Evolutionary conservation across 139 green algal genomes (phyloP).

Genomic region (Volvox reticuliferus): DNA sequence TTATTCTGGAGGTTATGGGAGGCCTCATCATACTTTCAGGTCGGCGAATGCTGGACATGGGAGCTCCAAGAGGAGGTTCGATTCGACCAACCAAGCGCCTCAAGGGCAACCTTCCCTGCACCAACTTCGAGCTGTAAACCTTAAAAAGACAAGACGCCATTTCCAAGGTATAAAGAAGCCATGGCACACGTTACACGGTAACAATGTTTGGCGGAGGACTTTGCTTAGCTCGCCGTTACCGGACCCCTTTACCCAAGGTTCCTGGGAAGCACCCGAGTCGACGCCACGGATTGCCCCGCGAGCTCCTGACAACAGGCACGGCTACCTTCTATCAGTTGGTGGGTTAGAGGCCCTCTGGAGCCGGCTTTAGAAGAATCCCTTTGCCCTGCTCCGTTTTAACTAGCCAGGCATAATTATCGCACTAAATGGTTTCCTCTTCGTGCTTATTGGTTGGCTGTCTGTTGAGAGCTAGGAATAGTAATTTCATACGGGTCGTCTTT

Average conservation of each 20-base stretch:
- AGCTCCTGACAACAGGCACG: slow-evolving; percentile 21
- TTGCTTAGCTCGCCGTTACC: neutral
- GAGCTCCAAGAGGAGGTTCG: neutral
- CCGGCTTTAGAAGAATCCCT: no score
- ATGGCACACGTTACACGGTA: neutral
- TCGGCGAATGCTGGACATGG: neutral
- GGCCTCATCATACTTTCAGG: neutral
- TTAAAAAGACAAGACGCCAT: neutral
- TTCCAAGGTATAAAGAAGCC: slow-evolving; percentile 13
- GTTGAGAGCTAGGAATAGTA: no score
- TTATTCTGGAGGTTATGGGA: neutral
- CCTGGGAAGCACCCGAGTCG: neutral
- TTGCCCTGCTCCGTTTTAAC: no score
- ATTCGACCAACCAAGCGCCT: neutral
- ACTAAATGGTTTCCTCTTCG: no score
- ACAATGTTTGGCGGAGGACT: neutral
- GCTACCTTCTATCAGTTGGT: neutral
- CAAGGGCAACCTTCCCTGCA: neutral
- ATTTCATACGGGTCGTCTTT: no score
- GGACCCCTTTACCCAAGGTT: neutral
- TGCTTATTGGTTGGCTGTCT: no score
- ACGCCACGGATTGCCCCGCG: slow-evolving; percentile 12
- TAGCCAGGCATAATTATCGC: no score
- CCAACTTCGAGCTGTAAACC: slow-evolving; percentile 2
- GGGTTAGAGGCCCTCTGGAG: neutral